These are phyloP conservation scores for Orbilia blumenaviensis DNA, from an alignment of 2,329 filamentous ascomycete genomes.

Conservation along the genomic window DNA sequence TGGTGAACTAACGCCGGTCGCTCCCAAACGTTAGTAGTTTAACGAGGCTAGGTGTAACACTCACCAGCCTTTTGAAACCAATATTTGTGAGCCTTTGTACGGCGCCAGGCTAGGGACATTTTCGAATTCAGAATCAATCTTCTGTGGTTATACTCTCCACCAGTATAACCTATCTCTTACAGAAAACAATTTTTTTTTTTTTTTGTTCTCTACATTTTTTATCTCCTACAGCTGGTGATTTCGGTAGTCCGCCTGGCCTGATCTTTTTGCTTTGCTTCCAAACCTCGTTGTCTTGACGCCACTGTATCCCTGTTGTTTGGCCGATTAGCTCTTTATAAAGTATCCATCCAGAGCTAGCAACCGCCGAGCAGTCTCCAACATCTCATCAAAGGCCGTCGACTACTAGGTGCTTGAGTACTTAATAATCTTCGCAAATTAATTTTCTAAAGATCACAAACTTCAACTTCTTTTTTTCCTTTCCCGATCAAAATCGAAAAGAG, in stretches of 20 bases:
- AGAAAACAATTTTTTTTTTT: neutral
- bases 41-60: neutral
- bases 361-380: neutral
- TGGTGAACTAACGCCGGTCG: neutral
- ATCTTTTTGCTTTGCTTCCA: neutral
- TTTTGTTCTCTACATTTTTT: neutral
- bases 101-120: neutral
- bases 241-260: neutral
- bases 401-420: neutral
- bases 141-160: no score
- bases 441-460: no score
- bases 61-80: neutral
- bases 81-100: slow-evolving; percentile 2
- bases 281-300: neutral
- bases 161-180: neutral
- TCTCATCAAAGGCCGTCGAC: neutral
- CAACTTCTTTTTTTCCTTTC: neutral
- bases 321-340: neutral
- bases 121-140: no score
- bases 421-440: neutral
- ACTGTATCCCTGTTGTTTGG: slow-evolving; percentile 3
- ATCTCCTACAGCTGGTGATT: neutral
- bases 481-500: neutral
- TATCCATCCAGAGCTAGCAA: neutral
- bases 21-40: neutral